Evolutionary conservation across 495 filamentous ascomycete species (phyloP).

Genomic region (Talaromyces nanjingensis): DNA sequence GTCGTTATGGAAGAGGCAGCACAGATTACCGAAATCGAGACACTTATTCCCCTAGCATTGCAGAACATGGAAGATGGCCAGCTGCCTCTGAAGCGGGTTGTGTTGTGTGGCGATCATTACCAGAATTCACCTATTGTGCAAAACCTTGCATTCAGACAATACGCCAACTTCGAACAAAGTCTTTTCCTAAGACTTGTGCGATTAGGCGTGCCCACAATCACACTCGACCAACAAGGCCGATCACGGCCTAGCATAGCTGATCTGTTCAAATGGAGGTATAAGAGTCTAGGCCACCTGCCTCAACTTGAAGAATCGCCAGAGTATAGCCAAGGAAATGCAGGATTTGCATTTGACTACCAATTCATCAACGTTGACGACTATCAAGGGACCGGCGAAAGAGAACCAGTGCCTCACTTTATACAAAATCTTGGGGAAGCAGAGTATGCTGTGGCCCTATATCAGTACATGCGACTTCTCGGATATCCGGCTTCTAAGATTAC

Average conservation of each 20-base stretch:
- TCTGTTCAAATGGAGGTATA: slow-evolving; percentile 92
- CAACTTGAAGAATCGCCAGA: slow-evolving; percentile 58
- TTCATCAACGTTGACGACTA: slow-evolving; percentile 96
- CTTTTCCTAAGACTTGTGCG: slow-evolving; percentile 88
- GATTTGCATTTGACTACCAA: slow-evolving; percentile 90
- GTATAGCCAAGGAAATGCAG: slow-evolving; percentile 80
- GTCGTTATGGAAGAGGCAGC: slow-evolving; percentile 98
- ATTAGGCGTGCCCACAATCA: slow-evolving; percentile 81
- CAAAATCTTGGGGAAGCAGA: slow-evolving; percentile 97
- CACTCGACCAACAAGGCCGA: slow-evolving; percentile 88
- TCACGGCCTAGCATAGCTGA: slow-evolving; percentile 78
- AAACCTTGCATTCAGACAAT: slow-evolving; percentile 91
- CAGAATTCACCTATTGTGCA: slow-evolving; percentile 97
- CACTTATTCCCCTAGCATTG: slow-evolving; percentile 86
- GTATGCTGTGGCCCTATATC: slow-evolving; percentile 89
- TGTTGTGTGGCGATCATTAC: slow-evolving; percentile 90
- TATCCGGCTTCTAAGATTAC: slow-evolving; percentile 90
- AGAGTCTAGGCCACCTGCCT: slow-evolving; percentile 71
- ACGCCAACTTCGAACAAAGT: slow-evolving; percentile 91
- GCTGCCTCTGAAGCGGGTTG: slow-evolving; percentile 73
- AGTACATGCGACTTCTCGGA: slow-evolving; percentile 95
- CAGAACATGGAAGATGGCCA: slow-evolving; percentile 70
- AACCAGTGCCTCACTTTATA: slow-evolving; percentile 93
- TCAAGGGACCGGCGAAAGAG: slow-evolving; percentile 80
- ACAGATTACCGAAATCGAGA: slow-evolving; percentile 96